Evolutionary conservation across 495 filamentous ascomycete species (phyloP).

Genomic region (Glonium stellatum): DNA sequence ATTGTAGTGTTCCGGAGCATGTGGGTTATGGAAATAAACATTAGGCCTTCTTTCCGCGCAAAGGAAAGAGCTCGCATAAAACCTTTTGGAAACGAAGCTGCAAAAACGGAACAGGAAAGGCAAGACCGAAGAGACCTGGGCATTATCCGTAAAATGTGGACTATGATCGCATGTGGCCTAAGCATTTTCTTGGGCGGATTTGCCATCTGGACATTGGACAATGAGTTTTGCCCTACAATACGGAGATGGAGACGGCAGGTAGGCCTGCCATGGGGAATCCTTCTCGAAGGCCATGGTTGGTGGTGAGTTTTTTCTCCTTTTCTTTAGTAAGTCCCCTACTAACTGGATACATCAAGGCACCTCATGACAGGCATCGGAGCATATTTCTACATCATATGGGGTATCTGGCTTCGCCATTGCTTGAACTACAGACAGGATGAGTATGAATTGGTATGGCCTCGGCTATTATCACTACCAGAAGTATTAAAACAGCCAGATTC

Average conservation of each 20-base stretch:
- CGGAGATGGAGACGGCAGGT: constrained; percentile 62
- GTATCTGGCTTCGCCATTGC: constrained; percentile 77
- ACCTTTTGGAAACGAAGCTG: constrained; percentile 32
- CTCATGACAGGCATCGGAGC: constrained; percentile 62
- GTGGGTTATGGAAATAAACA: constrained; percentile 79
- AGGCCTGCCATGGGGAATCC: constrained; percentile 80
- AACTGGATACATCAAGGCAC: constrained; percentile 44
- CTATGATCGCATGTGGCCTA: constrained; percentile 64
- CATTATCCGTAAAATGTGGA: constrained; percentile 69
- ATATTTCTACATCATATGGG: constrained; percentile 80
- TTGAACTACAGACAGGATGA: constrained; percentile 70
- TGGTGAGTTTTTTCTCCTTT: constrained; percentile 58
- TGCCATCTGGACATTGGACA: constrained; percentile 82
- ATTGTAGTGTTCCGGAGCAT: constrained; percentile 72
- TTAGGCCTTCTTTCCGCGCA: constrained; percentile 53
- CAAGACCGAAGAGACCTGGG: constrained; percentile 49
- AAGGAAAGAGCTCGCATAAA: constrained; percentile 12
- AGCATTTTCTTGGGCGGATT: constrained; percentile 77
- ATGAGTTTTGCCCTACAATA: constrained; percentile 66
- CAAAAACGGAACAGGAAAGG: constrained; percentile 30
- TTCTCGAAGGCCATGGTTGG: constrained; percentile 94
- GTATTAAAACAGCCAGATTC: constrained; percentile 41
- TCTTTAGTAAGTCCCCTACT: constrained; percentile 2
- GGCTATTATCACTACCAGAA: constrained; percentile 58
- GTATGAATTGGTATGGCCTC: constrained; percentile 68